Evolutionary conservation across 2,329 filamentous ascomycete genomes (phyloP), one percentile per base, ranked within the genome.

Genomic region (Cercospora zeae-maydis): DNA sequence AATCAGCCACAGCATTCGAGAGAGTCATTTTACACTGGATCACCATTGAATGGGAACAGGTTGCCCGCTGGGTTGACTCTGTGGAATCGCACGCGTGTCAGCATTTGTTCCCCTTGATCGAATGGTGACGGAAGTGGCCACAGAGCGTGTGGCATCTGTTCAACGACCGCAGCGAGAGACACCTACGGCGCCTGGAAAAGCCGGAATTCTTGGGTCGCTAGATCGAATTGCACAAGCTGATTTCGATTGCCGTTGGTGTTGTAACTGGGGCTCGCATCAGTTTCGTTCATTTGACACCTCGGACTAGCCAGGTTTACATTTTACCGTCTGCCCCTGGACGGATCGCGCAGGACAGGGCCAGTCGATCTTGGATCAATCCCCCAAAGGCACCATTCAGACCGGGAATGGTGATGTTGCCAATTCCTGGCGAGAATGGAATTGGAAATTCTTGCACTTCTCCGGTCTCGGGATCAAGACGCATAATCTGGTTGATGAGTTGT

Each of bases 1-100:
- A 6, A 27, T 27, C 24, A 27, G 24, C 24, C 6, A 27, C 3
- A 27, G 24, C 24, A 27, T 27, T 27, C 24, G 24, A 27, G 24
- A 27, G 24, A 6, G 6, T 3, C 3, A 27, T 27, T 27, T 27
- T 3, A 3, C 3, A 27, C 3, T 3, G 24, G 24, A 27, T 27
- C 6, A 27, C 24, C 24, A 19, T 72, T 71, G 51, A 71, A 70
- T 0, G 66, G 66, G 16, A 67, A 63, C 10, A 71, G 51, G 34
- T 72, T 66, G 1, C 70, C 68, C 0, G 57, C 19, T 3, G 67
- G 66, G 52, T 68, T 71, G n/a, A 63, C 39, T 4, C 49, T 53
- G n/a, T 30, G 5, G 10, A 21, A 8, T n/a, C n/a, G 11, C 10
- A 19, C 6, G 31, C 13, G 8, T n/a, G 49, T 53, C 30, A 53